A percentile compares a stretch with the other conserved stretches of the same genome.
Evolutionary conservation across 2,329 filamentous ascomycete species (phyloP).

Genomic region (Botrytis medusae): DNA sequence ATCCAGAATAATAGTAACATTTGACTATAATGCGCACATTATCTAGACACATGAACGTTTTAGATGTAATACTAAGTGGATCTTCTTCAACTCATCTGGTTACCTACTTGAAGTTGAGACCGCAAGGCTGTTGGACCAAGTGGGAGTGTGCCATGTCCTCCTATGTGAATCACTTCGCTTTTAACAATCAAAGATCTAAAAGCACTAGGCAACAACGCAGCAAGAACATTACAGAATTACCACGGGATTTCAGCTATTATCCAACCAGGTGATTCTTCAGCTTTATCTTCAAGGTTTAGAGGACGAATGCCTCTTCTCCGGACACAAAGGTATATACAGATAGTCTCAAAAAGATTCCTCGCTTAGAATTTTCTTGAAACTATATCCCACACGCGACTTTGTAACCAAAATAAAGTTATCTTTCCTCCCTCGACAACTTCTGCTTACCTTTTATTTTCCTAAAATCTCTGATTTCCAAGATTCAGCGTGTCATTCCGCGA

Average conservation of each 20-base stretch:
- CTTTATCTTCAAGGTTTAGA: not conserved
- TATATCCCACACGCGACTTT: not conserved
- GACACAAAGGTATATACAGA: fast-evolving
- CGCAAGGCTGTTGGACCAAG: not conserved
- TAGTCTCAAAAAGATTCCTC: not conserved
- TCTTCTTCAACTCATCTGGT: not conserved
- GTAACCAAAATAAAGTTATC: not conserved
- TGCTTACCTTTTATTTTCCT: not conserved
- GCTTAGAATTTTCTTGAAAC: not conserved
- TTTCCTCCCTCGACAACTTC: not conserved
- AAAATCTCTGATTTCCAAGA: not conserved
- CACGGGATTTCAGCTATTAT: fast-evolving
- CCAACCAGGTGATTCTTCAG: not conserved
- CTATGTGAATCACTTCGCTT: not conserved
- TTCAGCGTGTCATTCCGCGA: not conserved
- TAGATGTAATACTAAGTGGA: not conserved
- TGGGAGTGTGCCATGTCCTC: not conserved
- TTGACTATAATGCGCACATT: not conserved
- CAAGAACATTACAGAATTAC: not conserved
- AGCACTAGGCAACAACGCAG: not conserved
- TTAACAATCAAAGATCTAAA: not conserved
- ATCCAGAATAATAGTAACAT: not conserved
- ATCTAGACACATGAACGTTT: not conserved
- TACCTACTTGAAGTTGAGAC: not conserved
- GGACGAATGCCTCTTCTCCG: not conserved